Evolutionary conservation across 2,329 filamentous ascomycete species (phyloP), one percentile per base, ranked within the genome.

Genomic region (Rutstroemia sydowiana): DNA sequence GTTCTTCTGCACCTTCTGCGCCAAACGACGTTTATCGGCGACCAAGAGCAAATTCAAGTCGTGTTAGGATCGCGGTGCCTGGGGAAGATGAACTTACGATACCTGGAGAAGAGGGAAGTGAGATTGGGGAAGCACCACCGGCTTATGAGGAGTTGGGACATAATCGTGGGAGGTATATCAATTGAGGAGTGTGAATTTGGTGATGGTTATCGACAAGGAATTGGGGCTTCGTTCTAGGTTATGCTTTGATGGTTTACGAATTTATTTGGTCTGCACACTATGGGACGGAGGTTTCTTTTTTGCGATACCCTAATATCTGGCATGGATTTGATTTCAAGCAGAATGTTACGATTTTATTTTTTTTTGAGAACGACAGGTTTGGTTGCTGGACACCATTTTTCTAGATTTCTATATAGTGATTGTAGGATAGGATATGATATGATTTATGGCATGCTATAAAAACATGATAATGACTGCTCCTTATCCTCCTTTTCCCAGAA

Each of bases 11-110:
- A 5, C 49, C 44, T 21, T 52, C 49, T 52, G 44, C 28, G 5
- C 49, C 49, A 5, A 34, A 34, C 20, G 21, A 47, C 8, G 34
- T 41, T 13, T 48, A 47, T 28, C 36, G 42, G n/a, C 28, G 9
- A n/a, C 28, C 36, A 31, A 52, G 21, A 34, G 37, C 43, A 13
- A 41, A 47, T 21, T 36, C n/a, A 9, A 48, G 44, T 13, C 48
- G 49, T 34, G 49, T 52, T 11, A 52, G 49, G 30, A 52, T 52
- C 21, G 49, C n/a, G 4, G 49, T 52, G 30, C 49, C 49, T 13
- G 49, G 49, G n/a, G 49, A 52, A 30, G 44, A 52, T 20, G 49
- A 48, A 20, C 28, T 52, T 18, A 52, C 49, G 9, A 14, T 52
- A 41, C 49, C 49, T 9, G 49, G 49, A 8, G 49, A 52, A 8